Evolutionary conservation across 2,329 filamentous ascomycete species (phyloP), one percentile per base, ranked within the genome.

Genomic region (Phyllosticta citriasiana): DNA sequence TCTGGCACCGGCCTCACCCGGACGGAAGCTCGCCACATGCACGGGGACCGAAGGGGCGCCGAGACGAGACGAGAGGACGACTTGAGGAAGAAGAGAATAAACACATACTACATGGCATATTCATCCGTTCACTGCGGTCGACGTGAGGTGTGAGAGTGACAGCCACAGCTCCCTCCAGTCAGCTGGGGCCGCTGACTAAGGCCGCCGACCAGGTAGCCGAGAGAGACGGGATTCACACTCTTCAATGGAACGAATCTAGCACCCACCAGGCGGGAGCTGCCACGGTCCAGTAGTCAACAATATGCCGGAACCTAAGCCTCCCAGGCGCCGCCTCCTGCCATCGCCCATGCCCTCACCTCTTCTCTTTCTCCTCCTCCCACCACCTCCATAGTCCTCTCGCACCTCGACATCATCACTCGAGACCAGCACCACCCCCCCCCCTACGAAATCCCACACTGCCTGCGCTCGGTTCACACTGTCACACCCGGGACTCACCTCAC

Each of bases 381-480:
- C 47, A 53, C 59, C 59, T 57, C 59, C 59, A 55, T 61, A 55
- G 53, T 52, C 59, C 59, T 47, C 54, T 24, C 10, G 16, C 47
- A 40, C 19, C 54, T 55, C 59, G 53, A 50, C 59, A 57, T 47
- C 54, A 47, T n/a, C 12, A 16, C 16, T n/a, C 14, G n/a, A 14
- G 40, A 47, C 40, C 40, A 47, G 40, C 40, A 47, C 25, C 54
- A 57, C 55, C 50, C 59, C 59, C 59, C 59, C 57, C 57, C 56
- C 59, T 54, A 50, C 59, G 56, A 33, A 54, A 61, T 57, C 54
- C 53, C n/a, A 53, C 33, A 55, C 50, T 57, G 59, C 55, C 50
- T 57, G 59, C 55, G 54, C 59, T 61, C 59, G 59, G 59, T 54
- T 60, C 58, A 60, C 59, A 59, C 57, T 54, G 54, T 61, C 54